Base-by-base conservation (phyloP, 2,329 filamentous ascomycete species). In the Microcyclospora pomicola region DNA sequence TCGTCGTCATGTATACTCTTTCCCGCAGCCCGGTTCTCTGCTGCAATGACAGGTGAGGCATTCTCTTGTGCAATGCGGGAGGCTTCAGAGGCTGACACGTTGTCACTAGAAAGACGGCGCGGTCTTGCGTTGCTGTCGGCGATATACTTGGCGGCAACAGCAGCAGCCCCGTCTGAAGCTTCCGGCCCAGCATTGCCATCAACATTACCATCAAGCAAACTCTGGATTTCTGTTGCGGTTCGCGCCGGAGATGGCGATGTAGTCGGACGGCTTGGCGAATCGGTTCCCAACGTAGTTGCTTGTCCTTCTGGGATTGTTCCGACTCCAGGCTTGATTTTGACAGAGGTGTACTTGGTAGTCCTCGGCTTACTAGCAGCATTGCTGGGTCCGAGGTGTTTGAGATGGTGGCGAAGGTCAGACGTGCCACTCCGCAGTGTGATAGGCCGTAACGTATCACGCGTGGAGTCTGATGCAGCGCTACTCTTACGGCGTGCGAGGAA, bases 121-220 rank as follows among this genome's bases (percentile, higher is more conserved):
- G 24, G 41, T 39, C 45, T 48, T 38, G 24, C 5, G 14, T 38
- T 40, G 38, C 49, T 42, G 50, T 64, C 62, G 35, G 63, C 62
- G 14, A 64, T 64, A 41, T 67, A 68, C 38, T 63, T 61, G 36
- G 59, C 52, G 10, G 58, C 55, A 33, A 81, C 51, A 16, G 73
- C 76, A 47, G 77, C 73, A 2, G 76, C 73, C 28, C 76, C 80
- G 50, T 81, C 78, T 46, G 74, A 78, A 2, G 73, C 73, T 9
- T 73, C 70, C 9, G 75, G 51, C 4, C 39, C 39, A 13, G 42
- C 37, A 15, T 31, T 31, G 4, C 14, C 30, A 9, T 31, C 30
- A 5, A 31, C 30, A 31, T n/a, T 15, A 31, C 12, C 14, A 9
- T 31, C 30, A 6, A 31, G 14, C 12, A n/a, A 9, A 27, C 24